Evolutionary conservation across 257 asterid genomes (phyloP), one percentile per base, ranked within the genome.

Genomic region (Forsythia viridissima): DNA sequence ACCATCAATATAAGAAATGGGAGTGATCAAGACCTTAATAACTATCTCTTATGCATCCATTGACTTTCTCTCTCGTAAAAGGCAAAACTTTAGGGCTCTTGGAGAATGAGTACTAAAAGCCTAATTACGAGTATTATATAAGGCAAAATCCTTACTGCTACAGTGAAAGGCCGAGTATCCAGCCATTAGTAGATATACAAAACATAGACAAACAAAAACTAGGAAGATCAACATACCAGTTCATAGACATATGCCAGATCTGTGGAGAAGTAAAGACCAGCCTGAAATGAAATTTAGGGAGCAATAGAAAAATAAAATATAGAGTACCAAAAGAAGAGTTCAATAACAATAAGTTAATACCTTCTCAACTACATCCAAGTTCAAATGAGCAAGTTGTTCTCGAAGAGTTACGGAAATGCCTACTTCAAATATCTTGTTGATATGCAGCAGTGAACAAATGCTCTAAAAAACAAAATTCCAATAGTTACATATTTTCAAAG

Each of bases 351-450:
- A 73, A 78, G 71, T 48, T 66, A 59, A 46, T 79, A 95, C 99
- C 99, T 88, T 85, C 83, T 90, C 92, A 76, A 90, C 78, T 71
- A 95, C 89, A 82, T 91, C 98, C 92, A 95, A 82, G 83, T 88
- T 85, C 84, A 89, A 90, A 75, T 82, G 82, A 76, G 82, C 82
- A 86, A 92, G 75, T 79, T 89, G 92, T 77, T 91, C 98, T 52
- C 78, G 93, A 80, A 93, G 89, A 80, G 90, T 81, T 86, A 81
- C 97, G 38, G 97, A 90, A 84, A 91, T 83, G 77, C 97, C 99
- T 39, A 95, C 97, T 90, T 93, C 97, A 83, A 95, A 92, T 82
- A 95, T 92, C 86, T 90, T 92, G 91, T 87, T 89, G 88, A 95
- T 85, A 85, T 95, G 98, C 88, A 95, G 87, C 83, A 95, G 88